These are phyloP conservation scores for Xerocomus amazonicus DNA, from an alignment of 1,284 basidiomycete species.

Conservation along the genomic window DNA sequence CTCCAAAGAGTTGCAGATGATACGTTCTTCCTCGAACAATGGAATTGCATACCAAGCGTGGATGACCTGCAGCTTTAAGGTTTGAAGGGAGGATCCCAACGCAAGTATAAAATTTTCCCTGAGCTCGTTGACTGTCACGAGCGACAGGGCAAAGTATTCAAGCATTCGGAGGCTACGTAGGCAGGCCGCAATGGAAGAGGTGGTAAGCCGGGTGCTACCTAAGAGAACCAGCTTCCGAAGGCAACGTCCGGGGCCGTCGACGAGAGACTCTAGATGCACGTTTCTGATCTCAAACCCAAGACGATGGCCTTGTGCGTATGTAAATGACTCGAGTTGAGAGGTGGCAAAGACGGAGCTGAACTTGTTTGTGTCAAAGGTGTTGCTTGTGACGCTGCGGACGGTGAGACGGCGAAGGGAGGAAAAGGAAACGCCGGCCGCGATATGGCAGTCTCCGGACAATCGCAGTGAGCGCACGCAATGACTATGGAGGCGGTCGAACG, in stretches of 20 bases:
- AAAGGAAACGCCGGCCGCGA: slow-evolving; percentile 14
- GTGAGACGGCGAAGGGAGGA: slow-evolving; percentile 33
- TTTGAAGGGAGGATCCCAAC: slow-evolving; percentile 28
- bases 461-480: slow-evolving; percentile 30
- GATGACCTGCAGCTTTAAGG: slow-evolving; percentile 37
- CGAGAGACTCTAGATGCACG: slow-evolving; percentile 34
- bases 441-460: slow-evolving; percentile 36
- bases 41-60: slow-evolving; percentile 36
- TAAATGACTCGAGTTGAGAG: slow-evolving; percentile 35
- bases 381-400: slow-evolving; percentile 36
- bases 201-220: slow-evolving; percentile 35
- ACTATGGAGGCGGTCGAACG: slow-evolving; percentile 33
- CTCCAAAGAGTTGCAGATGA: slow-evolving; percentile 29
- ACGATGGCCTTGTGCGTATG: slow-evolving; percentile 34
- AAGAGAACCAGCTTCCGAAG: slow-evolving; percentile 39
- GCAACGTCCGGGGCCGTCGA: slow-evolving; percentile 21
- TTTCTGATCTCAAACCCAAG: slow-evolving; percentile 40
- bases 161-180: slow-evolving; percentile 30
- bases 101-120: slow-evolving; percentile 34
- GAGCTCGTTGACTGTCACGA: slow-evolving; percentile 38
- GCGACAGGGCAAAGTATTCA: slow-evolving; percentile 39
- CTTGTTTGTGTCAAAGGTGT: slow-evolving; percentile 36
- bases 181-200: slow-evolving; percentile 29
- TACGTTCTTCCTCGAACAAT: slow-evolving; percentile 32
- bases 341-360: slow-evolving; percentile 28